Evolutionary conservation across 345 rosid genomes (phyloP).

Genomic region (Noccaea caerulescens): DNA sequence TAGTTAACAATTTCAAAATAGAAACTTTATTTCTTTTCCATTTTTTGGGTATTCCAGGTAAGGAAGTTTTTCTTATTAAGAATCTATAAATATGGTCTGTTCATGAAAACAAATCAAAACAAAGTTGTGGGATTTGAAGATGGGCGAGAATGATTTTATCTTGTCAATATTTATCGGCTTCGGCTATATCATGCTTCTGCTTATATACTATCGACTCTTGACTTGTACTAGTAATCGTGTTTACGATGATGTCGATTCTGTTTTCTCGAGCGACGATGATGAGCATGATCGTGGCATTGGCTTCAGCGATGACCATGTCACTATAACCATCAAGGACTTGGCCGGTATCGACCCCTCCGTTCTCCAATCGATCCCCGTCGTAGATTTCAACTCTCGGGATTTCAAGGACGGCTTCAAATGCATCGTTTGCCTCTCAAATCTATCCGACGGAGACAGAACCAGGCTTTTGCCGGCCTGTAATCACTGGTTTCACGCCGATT

Average conservation of each 20-base stretch:
- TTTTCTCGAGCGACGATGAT: neutral
- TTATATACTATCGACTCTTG: neutral
- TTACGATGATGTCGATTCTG: neutral
- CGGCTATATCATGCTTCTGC: neutral
- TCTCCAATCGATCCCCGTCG: constrained; percentile 58
- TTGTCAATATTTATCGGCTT: neutral
- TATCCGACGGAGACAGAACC: constrained; percentile 63
- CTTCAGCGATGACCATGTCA: neutral
- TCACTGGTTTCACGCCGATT: constrained; percentile 78
- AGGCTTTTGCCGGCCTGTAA: constrained; percentile 66
- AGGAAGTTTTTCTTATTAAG: neutral
- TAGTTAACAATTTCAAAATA: neutral
- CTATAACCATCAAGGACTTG: neutral
- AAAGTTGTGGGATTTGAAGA: constrained; percentile 10
- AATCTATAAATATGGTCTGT: neutral
- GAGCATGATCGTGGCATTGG: neutral
- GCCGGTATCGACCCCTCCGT: constrained; percentile 55
- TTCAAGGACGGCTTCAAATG: constrained; percentile 61
- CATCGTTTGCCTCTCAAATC: constrained; percentile 73
- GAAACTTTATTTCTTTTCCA: neutral
- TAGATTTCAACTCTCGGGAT: constrained; percentile 47
- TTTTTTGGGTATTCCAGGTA: neutral
- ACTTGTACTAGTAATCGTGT: neutral
- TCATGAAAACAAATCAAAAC: neutral
- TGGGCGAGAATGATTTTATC: neutral